phyloP scores from a whole-genome alignment of 352 stramenopile species.

The Globisporangium perplexum region DNA sequence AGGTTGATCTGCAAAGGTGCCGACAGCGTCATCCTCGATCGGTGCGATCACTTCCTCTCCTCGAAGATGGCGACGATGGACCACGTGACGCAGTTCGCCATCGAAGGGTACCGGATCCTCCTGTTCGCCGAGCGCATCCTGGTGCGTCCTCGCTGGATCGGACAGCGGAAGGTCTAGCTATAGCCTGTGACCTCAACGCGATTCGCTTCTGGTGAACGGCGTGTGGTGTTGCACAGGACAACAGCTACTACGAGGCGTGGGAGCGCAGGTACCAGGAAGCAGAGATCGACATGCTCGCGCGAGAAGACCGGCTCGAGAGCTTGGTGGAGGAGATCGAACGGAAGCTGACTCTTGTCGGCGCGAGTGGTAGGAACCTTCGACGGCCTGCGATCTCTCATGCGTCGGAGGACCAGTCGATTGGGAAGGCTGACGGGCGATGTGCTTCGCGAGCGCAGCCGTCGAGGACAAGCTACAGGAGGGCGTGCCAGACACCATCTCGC shows the following conservation, averaged over 20 bases:
- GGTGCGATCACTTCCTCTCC: constrained; percentile 57
- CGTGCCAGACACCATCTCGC: constrained; percentile 91
- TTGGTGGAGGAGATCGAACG: constrained; percentile 80
- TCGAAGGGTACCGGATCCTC: constrained; percentile 82
- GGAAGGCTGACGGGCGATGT: background rate
- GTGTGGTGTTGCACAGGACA: constrained; percentile 25
- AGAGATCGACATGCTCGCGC: constrained; percentile 61
- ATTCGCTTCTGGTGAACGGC: no score
- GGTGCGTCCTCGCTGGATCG: constrained; percentile 22
- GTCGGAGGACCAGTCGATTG: no score
- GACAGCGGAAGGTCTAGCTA: no score
- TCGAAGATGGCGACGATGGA: constrained; percentile 46
- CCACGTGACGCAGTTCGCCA: constrained; percentile 80
- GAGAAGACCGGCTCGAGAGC: constrained; percentile 50
- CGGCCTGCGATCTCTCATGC: background rate
- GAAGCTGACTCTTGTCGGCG: constrained; percentile 78
- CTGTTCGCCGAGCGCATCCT: constrained; percentile 72
- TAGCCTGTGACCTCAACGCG: no score
- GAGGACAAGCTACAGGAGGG: constrained; percentile 97
- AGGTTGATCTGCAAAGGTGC: constrained; percentile 80
- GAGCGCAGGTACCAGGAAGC: constrained; percentile 58
- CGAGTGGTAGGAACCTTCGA: constrained; percentile 79
- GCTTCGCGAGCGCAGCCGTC: constrained; percentile 64
- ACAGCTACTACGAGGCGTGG: constrained; percentile 68
- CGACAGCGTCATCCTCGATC: constrained; percentile 70